Conservation (phyloP, 2,329 filamentous ascomycete genomes). For the Harringtonia lauricola region DNA sequence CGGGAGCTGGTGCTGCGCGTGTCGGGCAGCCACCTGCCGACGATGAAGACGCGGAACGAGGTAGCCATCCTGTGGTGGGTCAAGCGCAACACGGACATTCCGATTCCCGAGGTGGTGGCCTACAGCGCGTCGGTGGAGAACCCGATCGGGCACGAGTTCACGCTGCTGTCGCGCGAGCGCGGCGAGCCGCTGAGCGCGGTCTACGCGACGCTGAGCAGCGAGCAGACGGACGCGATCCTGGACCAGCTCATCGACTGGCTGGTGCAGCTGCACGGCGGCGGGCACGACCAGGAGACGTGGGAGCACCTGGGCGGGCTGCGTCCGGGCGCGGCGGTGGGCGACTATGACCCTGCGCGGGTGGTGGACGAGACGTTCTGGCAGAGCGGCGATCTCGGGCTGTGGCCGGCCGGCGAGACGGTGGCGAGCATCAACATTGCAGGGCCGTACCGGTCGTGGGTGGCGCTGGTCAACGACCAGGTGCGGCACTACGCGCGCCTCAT, state of each 20-base stretch:
- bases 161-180: conserved; percentile 17
- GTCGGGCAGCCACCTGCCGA: conserved; percentile 22
- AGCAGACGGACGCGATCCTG: conserved; percentile 13
- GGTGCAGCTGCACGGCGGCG: conserved; percentile 16
- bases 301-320: conserved; percentile 18
- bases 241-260: conserved; percentile 19
- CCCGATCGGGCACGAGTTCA: conserved; percentile 20
- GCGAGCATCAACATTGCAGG: conserved; percentile 16
- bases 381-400: conserved; percentile 19
- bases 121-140: conserved; percentile 18
- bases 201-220: conserved; percentile 14
- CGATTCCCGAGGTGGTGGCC: conserved; percentile 19
- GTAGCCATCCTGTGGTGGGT: conserved; percentile 24
- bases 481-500: conserved; percentile 18
- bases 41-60: conserved; percentile 25
- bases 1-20: conserved; percentile 20
- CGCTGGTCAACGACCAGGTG: conserved; percentile 15
- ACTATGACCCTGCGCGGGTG: conserved; percentile 14
- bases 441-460: conserved; percentile 15
- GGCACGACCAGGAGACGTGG: conserved; percentile 9
- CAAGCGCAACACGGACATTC: conserved; percentile 19
- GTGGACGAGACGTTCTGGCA: conserved; percentile 27
- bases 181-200: conserved; percentile 19
- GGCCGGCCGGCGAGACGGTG: conserved; percentile 13
- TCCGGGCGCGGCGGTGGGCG: not conserved